These are phyloP conservation scores for Auricularia auricula-judae DNA, from an alignment of 768 basidiomycete species.

Conservation along the genomic window DNA sequence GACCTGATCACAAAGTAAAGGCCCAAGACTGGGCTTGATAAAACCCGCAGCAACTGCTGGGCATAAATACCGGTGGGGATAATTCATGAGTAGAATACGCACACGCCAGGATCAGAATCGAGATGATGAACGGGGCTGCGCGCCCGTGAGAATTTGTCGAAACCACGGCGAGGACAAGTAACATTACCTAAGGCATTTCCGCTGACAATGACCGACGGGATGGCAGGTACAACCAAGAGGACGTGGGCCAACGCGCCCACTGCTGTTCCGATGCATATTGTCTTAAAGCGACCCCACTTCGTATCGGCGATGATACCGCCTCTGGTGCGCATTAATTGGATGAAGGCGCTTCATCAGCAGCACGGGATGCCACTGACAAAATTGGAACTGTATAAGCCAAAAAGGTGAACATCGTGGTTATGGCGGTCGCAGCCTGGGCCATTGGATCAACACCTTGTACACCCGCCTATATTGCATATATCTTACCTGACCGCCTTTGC, in stretches of 20 bases:
- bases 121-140: constrained; percentile 15
- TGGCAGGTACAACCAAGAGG: constrained; percentile 19
- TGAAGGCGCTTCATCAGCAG: neutral
- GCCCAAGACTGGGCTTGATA: constrained; percentile 22
- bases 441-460: too few species aligned
- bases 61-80: too few species aligned
- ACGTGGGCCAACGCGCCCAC: constrained; percentile 19
- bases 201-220: constrained; percentile 16
- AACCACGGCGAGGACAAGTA: neutral
- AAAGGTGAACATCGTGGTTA: neutral
- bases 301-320: constrained; percentile 23
- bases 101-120: constrained; percentile 17
- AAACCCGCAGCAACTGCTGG: constrained; percentile 16
- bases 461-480: too few species aligned
- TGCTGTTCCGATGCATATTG: constrained; percentile 12
- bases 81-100: too few species aligned
- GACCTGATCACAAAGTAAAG: constrained; percentile 21
- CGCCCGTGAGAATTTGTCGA: neutral
- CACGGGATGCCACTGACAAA: neutral
- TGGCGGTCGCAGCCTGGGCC: constrained; percentile 10
- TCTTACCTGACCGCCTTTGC: constrained; percentile 10
- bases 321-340: constrained; percentile 6
- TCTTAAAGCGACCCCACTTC: constrained; percentile 22
- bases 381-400: constrained; percentile 18
- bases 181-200: constrained; percentile 11